phyloP scores from a whole-genome alignment of 495 filamentous ascomycete species.

The Schizothecium vesticola region DNA sequence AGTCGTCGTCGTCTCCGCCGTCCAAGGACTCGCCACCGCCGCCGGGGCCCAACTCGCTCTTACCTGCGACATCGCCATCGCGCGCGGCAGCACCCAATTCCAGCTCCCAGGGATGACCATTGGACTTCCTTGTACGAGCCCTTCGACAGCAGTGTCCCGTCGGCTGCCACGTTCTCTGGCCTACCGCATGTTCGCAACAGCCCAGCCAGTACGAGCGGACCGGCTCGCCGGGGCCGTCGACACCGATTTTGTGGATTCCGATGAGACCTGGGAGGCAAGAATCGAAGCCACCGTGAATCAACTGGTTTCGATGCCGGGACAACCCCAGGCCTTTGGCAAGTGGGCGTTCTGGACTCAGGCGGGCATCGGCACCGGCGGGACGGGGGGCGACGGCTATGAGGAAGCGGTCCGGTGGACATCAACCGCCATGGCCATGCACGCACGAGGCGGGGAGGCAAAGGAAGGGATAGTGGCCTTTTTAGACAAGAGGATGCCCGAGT shows the following conservation, averaged over 20 bases:
- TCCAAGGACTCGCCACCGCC: constrained; percentile 22
- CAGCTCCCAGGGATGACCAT: constrained; percentile 21
- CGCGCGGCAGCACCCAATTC: constrained; percentile 10
- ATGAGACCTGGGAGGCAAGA: constrained; percentile 10
- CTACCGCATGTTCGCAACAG: constrained; percentile 20
- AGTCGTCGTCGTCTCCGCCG: constrained; percentile 14
- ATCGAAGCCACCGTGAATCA: constrained; percentile 11
- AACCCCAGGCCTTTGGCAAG: constrained; percentile 26
- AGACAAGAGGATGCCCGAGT: constrained; percentile 15
- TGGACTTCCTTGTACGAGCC: constrained; percentile 26
- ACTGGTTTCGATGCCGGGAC: constrained; percentile 18
- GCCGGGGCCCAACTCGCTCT: constrained; percentile 28
- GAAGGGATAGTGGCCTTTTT: constrained; percentile 25
- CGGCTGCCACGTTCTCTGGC: constrained; percentile 11
- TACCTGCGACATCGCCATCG: constrained; percentile 21
- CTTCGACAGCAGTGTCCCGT: constrained; percentile 17
- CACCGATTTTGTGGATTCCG: constrained; percentile 2
- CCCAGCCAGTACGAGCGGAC: constrained; percentile 12
- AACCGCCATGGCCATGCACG: constrained; percentile 23
- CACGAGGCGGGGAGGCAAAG: constrained; percentile 20
- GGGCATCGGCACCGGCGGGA: constrained; percentile 8
- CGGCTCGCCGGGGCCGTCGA: constrained; percentile 15
- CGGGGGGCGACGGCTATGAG: constrained; percentile 13
- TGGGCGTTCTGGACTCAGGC: constrained; percentile 29
- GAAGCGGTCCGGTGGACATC: constrained; percentile 20